Conservation (phyloP, 1,284 basidiomycete genomes). For the Trametes pubescens region DNA sequence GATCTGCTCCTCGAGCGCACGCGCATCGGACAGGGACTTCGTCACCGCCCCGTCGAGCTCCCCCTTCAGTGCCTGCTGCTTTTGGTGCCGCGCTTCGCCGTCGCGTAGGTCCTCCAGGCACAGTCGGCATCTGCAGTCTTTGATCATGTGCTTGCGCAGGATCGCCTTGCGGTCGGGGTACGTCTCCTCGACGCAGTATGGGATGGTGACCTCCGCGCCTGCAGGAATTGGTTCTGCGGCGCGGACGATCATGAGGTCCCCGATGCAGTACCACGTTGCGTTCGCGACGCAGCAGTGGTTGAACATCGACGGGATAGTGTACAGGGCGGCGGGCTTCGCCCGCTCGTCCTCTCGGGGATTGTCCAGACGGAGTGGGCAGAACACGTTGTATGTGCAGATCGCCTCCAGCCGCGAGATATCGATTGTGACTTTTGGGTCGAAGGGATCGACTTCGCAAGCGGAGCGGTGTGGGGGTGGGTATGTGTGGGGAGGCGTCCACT, state of each 20-base stretch:
- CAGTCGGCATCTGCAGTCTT: constrained; percentile 29
- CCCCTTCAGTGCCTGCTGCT: constrained; percentile 21
- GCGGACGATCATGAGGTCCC: constrained; percentile 38
- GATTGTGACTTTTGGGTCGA: constrained; percentile 28
- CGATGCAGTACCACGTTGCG: constrained; percentile 34
- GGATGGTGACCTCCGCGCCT: constrained; percentile 31
- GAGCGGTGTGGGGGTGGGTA: constrained; percentile 19
- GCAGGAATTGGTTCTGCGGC: constrained; percentile 25
- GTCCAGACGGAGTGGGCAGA: constrained; percentile 27
- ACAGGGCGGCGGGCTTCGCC: constrained; percentile 36
- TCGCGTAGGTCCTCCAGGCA: constrained; percentile 35
- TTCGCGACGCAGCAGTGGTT: constrained; percentile 45
- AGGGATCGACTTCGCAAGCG: constrained; percentile 19
- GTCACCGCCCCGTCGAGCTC: background rate
- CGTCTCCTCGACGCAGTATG: constrained; percentile 29
- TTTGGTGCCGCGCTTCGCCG: constrained; percentile 23
- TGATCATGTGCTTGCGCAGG: constrained; percentile 29
- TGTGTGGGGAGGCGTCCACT: constrained; percentile 28
- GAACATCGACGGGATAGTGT: constrained; percentile 41
- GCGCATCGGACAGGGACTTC: background rate
- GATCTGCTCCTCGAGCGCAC: constrained; percentile 24
- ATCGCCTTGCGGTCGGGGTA: constrained; percentile 25
- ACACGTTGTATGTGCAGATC: constrained; percentile 33
- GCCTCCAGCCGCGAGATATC: constrained; percentile 33
- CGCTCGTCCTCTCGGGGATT: constrained; percentile 6